Evolutionary conservation across 139 green algal genomes (phyloP).

Genomic region (Closterium sp.): DNA sequence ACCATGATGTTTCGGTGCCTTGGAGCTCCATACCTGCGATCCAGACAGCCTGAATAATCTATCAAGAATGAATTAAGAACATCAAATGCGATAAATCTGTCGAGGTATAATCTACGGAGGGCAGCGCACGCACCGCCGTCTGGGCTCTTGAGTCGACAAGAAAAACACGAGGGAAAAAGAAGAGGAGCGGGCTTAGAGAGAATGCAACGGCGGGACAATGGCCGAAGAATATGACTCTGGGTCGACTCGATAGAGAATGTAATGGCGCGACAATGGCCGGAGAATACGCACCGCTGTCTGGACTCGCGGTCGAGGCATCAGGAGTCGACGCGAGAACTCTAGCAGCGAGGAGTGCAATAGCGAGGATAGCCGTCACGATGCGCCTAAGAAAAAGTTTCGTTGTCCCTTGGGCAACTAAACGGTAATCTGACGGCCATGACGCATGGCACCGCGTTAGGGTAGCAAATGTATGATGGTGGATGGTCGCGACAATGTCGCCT

Average conservation of each 20-base stretch:
- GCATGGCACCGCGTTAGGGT: background rate
- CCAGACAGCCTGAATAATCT: too few relatives aligned
- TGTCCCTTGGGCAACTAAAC: background rate
- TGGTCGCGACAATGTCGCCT: background rate
- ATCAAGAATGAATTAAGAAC: too few relatives aligned
- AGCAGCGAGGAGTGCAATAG: background rate
- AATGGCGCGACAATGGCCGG: background rate
- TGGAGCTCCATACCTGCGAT: background rate
- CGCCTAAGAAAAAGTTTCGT: background rate
- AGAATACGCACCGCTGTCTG: background rate
- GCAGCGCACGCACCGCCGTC: too few relatives aligned
- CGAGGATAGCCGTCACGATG: background rate
- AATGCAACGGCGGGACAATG: background rate
- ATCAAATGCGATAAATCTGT: too few relatives aligned
- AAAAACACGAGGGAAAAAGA: too few relatives aligned
- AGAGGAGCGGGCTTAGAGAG: background rate
- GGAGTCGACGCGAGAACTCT: background rate
- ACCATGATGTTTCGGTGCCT: too few relatives aligned
- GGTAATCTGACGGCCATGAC: too few relatives aligned
- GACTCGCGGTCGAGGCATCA: background rate
- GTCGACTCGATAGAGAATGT: too few relatives aligned
- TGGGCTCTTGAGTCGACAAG: too few relatives aligned
- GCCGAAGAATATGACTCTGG: background rate
- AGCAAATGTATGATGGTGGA: background rate
- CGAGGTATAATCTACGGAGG: too few relatives aligned